Conservation (phyloP, 2,329 filamentous ascomycete genomes). For the Arthrobotrys megalospora region DNA sequence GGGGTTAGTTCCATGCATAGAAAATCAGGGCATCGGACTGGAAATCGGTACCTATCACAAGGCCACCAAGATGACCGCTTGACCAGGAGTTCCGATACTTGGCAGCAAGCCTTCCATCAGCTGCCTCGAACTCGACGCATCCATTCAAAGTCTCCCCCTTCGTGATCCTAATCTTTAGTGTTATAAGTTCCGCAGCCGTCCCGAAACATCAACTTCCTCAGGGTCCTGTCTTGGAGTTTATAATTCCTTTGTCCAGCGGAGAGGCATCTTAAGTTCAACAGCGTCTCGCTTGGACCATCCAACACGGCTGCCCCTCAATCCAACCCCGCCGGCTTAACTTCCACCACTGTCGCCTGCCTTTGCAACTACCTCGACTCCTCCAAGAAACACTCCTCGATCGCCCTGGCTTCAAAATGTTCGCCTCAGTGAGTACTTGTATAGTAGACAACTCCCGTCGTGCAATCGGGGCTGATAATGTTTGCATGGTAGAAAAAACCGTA, state of each 20-base stretch:
- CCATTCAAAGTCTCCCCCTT: neutral
- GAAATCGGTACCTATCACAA: constrained; percentile 47
- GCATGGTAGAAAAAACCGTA: constrained; percentile 79
- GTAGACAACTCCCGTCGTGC: neutral
- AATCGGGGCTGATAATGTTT: neutral
- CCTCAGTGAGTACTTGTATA: constrained; percentile 33
- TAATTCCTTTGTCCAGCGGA: constrained; percentile 17
- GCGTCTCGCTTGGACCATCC: constrained; percentile 49
- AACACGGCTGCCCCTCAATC: constrained; percentile 40
- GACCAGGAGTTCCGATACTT: constrained; percentile 31
- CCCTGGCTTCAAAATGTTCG: constrained; percentile 42
- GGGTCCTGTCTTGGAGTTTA: neutral
- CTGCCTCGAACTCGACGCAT: constrained; percentile 4
- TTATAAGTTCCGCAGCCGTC: neutral
- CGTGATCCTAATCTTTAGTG: neutral
- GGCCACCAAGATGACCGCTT: constrained; percentile 36
- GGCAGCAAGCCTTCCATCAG: constrained; percentile 40
- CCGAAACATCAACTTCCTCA: neutral
- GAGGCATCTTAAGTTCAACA: neutral
- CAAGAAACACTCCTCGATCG: constrained; percentile 18
- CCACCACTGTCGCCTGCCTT: constrained; percentile 14
- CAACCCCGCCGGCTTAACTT: constrained; percentile 36
- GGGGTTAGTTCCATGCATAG: constrained; percentile 3
- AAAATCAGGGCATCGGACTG: constrained; percentile 25
- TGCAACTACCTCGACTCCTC: constrained; percentile 24